phyloP scores from a whole-genome alignment of 1,139 yeast genomes.

The Diutina pseudorugosa region DNA sequence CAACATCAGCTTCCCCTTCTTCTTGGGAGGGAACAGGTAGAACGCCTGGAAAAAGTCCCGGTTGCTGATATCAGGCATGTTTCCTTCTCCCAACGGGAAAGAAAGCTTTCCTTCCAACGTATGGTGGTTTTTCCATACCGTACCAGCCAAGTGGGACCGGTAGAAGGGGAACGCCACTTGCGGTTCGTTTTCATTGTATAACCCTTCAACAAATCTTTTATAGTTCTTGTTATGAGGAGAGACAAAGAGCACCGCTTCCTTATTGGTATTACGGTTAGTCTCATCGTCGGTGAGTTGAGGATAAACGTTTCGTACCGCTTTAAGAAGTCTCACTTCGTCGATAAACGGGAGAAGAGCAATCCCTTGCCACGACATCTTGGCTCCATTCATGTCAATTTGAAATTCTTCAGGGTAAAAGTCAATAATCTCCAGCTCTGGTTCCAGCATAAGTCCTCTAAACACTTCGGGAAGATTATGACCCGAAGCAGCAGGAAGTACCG shows the following conservation, averaged over 20 bases:
- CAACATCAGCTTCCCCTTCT: slow-evolving; percentile 66
- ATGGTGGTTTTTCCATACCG: slow-evolving; percentile 16
- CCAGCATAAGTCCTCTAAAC: slow-evolving; percentile 81
- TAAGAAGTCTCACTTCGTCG: slow-evolving; percentile 63
- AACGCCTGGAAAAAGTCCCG: slow-evolving; percentile 41
- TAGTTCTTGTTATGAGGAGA: slow-evolving; percentile 46
- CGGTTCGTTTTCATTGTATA: slow-evolving; percentile 15
- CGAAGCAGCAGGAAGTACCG: slow-evolving; percentile 92
- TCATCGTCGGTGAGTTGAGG: slow-evolving; percentile 56
- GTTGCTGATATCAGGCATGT: slow-evolving; percentile 46
- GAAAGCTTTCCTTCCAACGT: slow-evolving; percentile 31
- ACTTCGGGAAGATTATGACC: slow-evolving; percentile 65
- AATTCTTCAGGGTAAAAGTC: slow-evolving; percentile 90
- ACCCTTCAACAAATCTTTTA: slow-evolving; percentile 21
- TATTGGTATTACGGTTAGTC: slow-evolving; percentile 58
- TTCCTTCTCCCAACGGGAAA: slow-evolving; percentile 52
- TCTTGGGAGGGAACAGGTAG: slow-evolving; percentile 45
- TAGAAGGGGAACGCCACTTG: slow-evolving; percentile 27
- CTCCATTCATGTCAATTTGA: slow-evolving; percentile 85
- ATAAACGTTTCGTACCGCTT: slow-evolving; percentile 59
- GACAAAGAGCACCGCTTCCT: slow-evolving; percentile 52
- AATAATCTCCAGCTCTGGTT: slow-evolving; percentile 72
- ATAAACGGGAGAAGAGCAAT: slow-evolving; percentile 93
- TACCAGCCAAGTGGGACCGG: slow-evolving; percentile 58
- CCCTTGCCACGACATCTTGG: slow-evolving; percentile 96